Conservation (phyloP, 768 basidiomycete species). For the Mycena crocata region DNA sequence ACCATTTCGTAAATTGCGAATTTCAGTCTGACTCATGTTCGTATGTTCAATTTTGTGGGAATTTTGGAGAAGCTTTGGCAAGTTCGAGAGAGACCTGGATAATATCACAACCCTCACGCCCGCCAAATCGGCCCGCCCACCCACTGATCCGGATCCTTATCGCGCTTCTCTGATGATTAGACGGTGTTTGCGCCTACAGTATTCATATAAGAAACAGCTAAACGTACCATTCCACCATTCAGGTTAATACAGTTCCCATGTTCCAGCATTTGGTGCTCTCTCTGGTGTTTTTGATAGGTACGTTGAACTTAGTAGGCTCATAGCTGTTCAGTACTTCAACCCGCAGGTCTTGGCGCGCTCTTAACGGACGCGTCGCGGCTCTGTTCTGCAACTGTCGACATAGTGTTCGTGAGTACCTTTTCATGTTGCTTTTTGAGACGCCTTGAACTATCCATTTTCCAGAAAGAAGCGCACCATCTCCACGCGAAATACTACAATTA, state of each 20-base stretch:
- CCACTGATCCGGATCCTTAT: conserved; percentile 10
- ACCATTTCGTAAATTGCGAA: too few relatives aligned
- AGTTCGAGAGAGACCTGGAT: not conserved
- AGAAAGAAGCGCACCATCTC: conserved; percentile 16
- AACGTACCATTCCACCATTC: too few relatives aligned
- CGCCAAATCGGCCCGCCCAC: not conserved
- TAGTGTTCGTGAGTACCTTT: conserved; percentile 7
- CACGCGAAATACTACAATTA: conserved; percentile 42
- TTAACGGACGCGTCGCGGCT: conserved; percentile 3
- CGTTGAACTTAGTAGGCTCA: not conserved
- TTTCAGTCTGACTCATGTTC: too few relatives aligned
- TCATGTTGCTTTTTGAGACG: not conserved
- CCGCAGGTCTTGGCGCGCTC: not conserved
- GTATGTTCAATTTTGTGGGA: too few relatives aligned
- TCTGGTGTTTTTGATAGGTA: conserved; percentile 4
- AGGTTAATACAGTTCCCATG: not conserved
- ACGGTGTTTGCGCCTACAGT: not conserved
- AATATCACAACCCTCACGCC: not conserved
- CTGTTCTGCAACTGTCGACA: conserved; percentile 14
- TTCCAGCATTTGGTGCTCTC: not conserved
- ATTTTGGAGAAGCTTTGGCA: too few relatives aligned
- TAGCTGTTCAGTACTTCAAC: not conserved
- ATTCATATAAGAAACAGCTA: not conserved
- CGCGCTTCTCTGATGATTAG: not conserved
- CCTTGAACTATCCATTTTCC: not conserved